These are phyloP conservation scores for Penicillium capsulatum DNA, from an alignment of 2,329 filamentous ascomycete species.

Conservation along the genomic window DNA sequence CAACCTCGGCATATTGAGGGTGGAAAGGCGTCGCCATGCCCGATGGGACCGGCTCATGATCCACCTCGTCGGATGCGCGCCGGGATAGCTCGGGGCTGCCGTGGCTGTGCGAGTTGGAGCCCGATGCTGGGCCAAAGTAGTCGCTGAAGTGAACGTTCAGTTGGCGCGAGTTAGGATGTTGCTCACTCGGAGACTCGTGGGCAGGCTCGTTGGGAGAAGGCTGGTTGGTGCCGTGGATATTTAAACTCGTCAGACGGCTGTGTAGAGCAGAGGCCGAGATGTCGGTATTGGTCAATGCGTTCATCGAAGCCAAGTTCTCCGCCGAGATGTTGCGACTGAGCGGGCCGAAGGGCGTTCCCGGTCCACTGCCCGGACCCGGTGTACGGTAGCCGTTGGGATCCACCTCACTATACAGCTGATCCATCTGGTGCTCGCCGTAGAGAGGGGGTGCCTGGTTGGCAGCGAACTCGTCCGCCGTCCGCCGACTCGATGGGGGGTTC, in stretches of 20 bases:
- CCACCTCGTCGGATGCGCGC: conserved; percentile 47
- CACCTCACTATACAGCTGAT: conserved; percentile 84
- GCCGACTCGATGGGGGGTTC: conserved; percentile 48
- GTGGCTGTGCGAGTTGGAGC: conserved; percentile 33
- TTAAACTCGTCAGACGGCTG: conserved; percentile 58
- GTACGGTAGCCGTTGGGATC: conserved; percentile 78
- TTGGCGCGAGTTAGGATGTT: conserved; percentile 22
- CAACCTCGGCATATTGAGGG: conserved; percentile 53
- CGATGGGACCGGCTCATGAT: conserved; percentile 43
- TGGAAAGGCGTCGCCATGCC: conserved; percentile 42
- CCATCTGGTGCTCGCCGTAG: conserved; percentile 84
- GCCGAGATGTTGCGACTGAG: conserved; percentile 67
- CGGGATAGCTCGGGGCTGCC: conserved; percentile 41
- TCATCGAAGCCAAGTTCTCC: conserved; percentile 69
- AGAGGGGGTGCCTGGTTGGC: conserved; percentile 76
- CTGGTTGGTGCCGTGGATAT: conserved; percentile 30
- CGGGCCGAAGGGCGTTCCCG: conserved; percentile 73
- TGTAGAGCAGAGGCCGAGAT: conserved; percentile 64
- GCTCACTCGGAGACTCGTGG: conserved; percentile 18
- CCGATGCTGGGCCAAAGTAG: conserved; percentile 30
- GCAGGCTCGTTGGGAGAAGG: conserved; percentile 21
- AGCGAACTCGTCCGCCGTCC: conserved; percentile 53
- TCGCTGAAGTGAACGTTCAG: conserved; percentile 28
- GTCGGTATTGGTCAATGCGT: conserved; percentile 49
- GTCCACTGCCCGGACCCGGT: conserved; percentile 61